These are phyloP conservation scores for Davidsoniella eucalypti DNA, from an alignment of 2,329 filamentous ascomycete genomes.

Conservation along the genomic window DNA sequence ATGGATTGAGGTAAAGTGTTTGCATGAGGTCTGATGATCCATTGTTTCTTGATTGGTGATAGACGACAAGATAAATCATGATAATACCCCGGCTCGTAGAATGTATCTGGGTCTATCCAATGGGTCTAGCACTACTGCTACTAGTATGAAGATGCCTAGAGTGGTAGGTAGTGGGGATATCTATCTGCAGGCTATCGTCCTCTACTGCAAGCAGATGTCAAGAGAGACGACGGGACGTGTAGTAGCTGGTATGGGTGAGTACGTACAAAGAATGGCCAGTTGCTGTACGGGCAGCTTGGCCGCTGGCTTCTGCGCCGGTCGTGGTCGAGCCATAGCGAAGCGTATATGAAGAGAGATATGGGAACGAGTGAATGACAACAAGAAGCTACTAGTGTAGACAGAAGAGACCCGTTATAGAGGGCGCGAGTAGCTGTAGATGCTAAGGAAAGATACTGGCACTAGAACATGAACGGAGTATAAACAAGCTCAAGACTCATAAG, in stretches of 20 bases:
- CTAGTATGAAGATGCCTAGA: not conserved
- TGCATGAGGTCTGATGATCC: too few relatives aligned
- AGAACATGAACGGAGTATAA: too few relatives aligned
- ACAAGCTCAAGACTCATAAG: too few relatives aligned
- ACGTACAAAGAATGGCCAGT: constrained; percentile 12
- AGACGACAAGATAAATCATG: not conserved
- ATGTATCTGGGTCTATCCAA: too few relatives aligned
- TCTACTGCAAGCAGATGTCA: not conserved
- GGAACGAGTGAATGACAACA: not conserved
- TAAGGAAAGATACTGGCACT: too few relatives aligned
- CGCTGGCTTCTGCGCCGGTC: constrained; percentile 6
- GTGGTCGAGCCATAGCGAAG: constrained; percentile 1
- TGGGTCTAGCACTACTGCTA: too few relatives aligned
- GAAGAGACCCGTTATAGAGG: too few relatives aligned
- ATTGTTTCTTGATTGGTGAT: not conserved
- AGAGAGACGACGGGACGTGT: not conserved
- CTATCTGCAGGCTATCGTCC: too few relatives aligned
- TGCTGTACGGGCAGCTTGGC: constrained; percentile 11
- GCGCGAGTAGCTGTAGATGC: too few relatives aligned
- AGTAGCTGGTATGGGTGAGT: not conserved
- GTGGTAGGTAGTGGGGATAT: not conserved
- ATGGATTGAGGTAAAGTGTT: too few relatives aligned
- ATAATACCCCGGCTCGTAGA: too few relatives aligned
- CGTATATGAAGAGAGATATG: not conserved
- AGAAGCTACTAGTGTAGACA: too few relatives aligned